Conservation (phyloP, 352 stramenopile genomes). For the Blastocystis hominis region DNA sequence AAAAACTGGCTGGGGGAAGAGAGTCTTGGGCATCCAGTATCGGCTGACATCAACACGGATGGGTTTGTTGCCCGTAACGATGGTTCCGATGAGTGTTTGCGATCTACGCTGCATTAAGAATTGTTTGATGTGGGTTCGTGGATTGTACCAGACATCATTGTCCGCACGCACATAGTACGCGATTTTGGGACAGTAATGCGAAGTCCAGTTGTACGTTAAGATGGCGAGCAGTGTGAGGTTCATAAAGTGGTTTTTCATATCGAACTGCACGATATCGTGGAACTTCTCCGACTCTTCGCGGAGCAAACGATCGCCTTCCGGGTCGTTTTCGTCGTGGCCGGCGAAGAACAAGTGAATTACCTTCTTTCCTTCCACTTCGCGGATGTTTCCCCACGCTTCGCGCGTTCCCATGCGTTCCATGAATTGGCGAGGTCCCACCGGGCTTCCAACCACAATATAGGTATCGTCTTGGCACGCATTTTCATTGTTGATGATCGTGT, state of each 20-base stretch:
- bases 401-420: not conserved
- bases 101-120: not conserved
- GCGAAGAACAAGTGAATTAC: conserved; percentile 48
- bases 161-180: conserved; percentile 25
- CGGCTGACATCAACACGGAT: conserved; percentile 29
- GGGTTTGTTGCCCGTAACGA: conserved; percentile 13
- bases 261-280: conserved; percentile 47
- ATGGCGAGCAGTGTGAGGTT: conserved; percentile 43
- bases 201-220: conserved; percentile 39
- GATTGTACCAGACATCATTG: conserved; percentile 45
- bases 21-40: not conserved
- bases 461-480: not conserved
- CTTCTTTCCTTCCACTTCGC: not conserved
- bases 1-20: not conserved
- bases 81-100: conserved; percentile 7
- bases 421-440: conserved; percentile 38
- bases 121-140: not conserved
- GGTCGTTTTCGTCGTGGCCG: conserved; percentile 18
- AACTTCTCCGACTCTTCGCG: conserved; percentile 9
- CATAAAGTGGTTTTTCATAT: conserved; percentile 51
- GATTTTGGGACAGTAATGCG: conserved; percentile 30
- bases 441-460: conserved; percentile 1
- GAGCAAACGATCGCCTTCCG: conserved; percentile 1
- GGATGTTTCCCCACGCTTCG: conserved; percentile 6
- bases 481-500: conserved; percentile 23